These are phyloP conservation scores for Wickerhamiella azyma DNA, from an alignment of 805 yeast genomes.

Conservation along the genomic window DNA sequence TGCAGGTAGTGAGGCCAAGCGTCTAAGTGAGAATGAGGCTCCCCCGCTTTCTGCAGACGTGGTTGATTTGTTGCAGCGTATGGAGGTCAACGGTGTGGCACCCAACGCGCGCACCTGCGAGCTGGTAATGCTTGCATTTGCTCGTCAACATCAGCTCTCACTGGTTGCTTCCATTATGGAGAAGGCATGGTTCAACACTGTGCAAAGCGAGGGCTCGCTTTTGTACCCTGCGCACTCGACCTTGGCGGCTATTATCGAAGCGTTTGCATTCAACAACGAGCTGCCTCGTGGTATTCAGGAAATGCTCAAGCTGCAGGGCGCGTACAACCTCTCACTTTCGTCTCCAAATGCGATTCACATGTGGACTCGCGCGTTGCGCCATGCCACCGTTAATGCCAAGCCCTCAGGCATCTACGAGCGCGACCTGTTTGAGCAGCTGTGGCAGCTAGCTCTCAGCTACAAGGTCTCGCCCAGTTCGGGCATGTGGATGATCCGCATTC, in stretches of 20 bases:
- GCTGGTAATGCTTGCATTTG: conserved; percentile 22
- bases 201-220: conserved; percentile 9
- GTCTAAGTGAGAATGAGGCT: conserved; percentile 4
- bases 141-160: conserved; percentile 20
- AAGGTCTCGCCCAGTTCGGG: conserved; percentile 13
- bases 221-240: conserved; percentile 17
- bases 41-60: conserved; percentile 17
- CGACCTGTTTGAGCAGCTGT: conserved; percentile 12
- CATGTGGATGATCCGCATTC: conserved; percentile 14
- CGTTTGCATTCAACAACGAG: conserved; percentile 19
- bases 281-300: conserved; percentile 18
- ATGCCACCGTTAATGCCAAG: conserved; percentile 12
- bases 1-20: not conserved
- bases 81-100: conserved; percentile 21
- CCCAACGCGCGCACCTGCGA: conserved; percentile 24
- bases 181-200: conserved; percentile 20
- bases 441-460: conserved; percentile 8
- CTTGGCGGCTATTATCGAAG: conserved; percentile 18
- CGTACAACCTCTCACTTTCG: conserved; percentile 15
- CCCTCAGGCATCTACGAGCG: conserved; percentile 12
- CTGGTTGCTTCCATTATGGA: conserved; percentile 16
- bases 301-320: conserved; percentile 10
- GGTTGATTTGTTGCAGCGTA: conserved; percentile 17
- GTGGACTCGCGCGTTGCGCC: conserved; percentile 20
- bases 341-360: conserved; percentile 11